Conservation (phyloP, 768 basidiomycete genomes). For the Tubosaeta sp. region DNA sequence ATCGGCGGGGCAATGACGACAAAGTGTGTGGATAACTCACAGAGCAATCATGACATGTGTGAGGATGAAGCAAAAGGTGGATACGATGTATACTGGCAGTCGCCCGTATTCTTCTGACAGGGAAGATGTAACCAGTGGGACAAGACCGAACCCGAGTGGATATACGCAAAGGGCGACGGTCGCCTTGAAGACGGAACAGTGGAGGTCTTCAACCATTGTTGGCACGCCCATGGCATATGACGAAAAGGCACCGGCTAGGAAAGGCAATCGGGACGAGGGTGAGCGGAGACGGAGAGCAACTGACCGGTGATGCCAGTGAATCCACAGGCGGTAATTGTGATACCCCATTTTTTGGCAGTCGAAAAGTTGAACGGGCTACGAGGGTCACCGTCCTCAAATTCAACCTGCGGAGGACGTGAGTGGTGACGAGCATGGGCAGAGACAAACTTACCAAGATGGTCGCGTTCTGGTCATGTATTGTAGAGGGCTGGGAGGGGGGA, state of each 20-base stretch:
- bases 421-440: background rate
- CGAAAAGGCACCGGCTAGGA: conserved; percentile 44
- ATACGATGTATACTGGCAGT: conserved; percentile 53
- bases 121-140: conserved; percentile 63
- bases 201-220: conserved; percentile 49
- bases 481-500: conserved; percentile 12
- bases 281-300: conserved; percentile 1
- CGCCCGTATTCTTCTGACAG: conserved; percentile 74
- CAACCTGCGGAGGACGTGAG: conserved; percentile 29
- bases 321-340: conserved; percentile 33
- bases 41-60: conserved; percentile 43
- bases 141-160: conserved; percentile 56
- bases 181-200: conserved; percentile 43
- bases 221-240: conserved; percentile 53
- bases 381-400: conserved; percentile 36
- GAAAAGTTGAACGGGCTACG: conserved; percentile 41
- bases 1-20: conserved; percentile 4
- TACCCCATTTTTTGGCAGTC: conserved; percentile 38
- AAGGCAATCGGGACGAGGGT: background rate
- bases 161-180: conserved; percentile 50
- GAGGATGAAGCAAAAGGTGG: conserved; percentile 44
- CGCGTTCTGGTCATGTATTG: conserved; percentile 10
- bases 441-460: conserved; percentile 11
- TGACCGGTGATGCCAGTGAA: conserved; percentile 32
- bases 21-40: conserved; percentile 9